phyloP scores from a whole-genome alignment of 83 land plant genomes.

The Picea abies region DNA sequence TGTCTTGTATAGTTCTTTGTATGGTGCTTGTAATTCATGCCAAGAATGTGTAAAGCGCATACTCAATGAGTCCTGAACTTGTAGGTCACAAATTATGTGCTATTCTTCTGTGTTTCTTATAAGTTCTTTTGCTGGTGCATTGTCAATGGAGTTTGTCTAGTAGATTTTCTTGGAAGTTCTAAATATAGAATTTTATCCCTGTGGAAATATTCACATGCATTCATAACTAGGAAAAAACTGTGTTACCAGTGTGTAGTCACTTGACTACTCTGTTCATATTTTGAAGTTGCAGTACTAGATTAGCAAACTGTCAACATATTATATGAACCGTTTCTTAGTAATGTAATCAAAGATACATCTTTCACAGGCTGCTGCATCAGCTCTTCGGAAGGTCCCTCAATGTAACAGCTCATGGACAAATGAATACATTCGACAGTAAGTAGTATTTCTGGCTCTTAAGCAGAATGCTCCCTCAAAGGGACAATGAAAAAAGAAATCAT shows the following conservation, averaged over 20 bases:
- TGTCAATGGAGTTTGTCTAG: too few species aligned
- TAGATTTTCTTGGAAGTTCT: too few species aligned
- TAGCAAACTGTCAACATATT: not conserved
- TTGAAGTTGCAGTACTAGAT: not conserved
- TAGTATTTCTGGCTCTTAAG: not conserved
- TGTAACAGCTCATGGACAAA: conserved; percentile 97
- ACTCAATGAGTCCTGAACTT: too few species aligned
- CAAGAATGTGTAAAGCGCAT: too few species aligned
- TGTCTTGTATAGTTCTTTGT: too few species aligned
- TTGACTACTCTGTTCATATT: not conserved
- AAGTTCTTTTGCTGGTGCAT: too few species aligned
- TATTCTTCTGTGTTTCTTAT: too few species aligned
- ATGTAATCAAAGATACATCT: conserved; percentile 5
- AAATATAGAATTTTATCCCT: too few species aligned
- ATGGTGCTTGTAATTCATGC: too few species aligned
- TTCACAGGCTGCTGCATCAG: conserved; percentile 95
- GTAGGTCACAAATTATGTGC: too few species aligned
- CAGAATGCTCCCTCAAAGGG: not conserved
- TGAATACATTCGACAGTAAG: conserved; percentile 95
- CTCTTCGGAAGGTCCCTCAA: conserved; percentile 90
- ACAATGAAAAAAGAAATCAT: not conserved
- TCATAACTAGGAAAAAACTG: not conserved
- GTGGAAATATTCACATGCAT: too few species aligned
- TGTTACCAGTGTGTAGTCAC: not conserved
- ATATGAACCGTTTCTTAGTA: conserved; percentile 1